Conservation (phyloP, 305 asterid genomes). For the Fraxinus nigra region DNA sequence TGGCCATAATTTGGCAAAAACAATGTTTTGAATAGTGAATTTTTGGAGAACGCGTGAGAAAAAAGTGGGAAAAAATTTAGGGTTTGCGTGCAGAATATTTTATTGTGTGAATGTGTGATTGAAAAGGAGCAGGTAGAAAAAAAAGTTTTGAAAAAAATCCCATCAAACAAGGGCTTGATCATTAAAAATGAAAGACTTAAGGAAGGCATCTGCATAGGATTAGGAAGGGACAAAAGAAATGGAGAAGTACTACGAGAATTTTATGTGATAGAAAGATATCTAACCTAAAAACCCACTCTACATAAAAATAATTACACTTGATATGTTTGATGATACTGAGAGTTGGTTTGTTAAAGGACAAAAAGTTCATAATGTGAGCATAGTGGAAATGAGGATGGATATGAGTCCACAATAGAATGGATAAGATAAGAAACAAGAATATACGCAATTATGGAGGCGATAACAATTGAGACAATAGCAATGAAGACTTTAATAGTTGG, state of each 20-base stretch:
- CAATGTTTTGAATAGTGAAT: background rate
- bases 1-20: background rate
- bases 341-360: background rate
- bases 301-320: background rate
- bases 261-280: background rate
- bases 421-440: background rate
- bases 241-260: background rate
- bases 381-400: background rate
- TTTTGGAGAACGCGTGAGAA: background rate
- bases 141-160: background rate
- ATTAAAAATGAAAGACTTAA: background rate
- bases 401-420: background rate
- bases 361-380: background rate
- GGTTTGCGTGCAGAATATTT: too few relatives aligned
- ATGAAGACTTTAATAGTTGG: background rate
- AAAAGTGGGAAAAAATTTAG: background rate
- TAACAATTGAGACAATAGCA: background rate
- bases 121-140: background rate
- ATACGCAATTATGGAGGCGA: background rate
- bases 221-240: background rate
- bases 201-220: background rate
- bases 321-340: background rate
- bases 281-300: background rate
- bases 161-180: background rate
- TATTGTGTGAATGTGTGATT: too few relatives aligned